Base-by-base conservation (phyloP, 2,329 filamentous ascomycete species). In the Cytospora piceicola region DNA sequence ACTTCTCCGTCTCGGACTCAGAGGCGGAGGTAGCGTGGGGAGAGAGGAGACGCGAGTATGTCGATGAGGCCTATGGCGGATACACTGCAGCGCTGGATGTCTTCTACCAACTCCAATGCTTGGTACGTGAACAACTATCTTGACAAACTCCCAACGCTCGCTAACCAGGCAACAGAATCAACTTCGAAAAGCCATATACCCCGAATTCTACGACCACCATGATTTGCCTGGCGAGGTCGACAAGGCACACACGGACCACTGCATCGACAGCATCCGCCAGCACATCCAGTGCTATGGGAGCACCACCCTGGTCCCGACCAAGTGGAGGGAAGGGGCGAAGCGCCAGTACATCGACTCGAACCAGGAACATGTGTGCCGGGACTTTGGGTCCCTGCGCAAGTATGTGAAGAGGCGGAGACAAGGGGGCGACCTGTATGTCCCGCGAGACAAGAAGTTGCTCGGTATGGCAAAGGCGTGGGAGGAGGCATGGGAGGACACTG, bases 291-390 rank as follows among this genome's bases (percentile, higher is more conserved):
- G 71, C 52, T 63, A 68, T 3, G 71, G 69, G 15, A 69, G 69
- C 59, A 69, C 70, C 46, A 72, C 71, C 8, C 61, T 69, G 2
- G 65, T 70, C 14, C 67, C 67, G 15, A 71, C 70, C 14, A 58
- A 61, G 53, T 72, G 64, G 61, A 69, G 67, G 49, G 42, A 58
- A 3, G 63, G 61, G 11, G 67, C 68, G 1, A 65, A 67, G 2
- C 67, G 69, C 27, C 71, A 70, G 29, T 70, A 72, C 53, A 61
- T 70, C 36, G 70, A 70, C 42, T 70, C 70, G n/a, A 70, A 71
- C 32, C 66, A 70, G 20, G 67, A 66, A 36, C 71, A 72, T 22
- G 71, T 71, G 3, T 72, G 71, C 53, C 64, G 71, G 9, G 66
- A 69, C 51, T 71, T 71, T 27, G 52, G 54, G 2, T 63, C 63